phyloP scores from a whole-genome alignment of 2,329 filamentous ascomycete species.

The Mariannaea elegans region DNA sequence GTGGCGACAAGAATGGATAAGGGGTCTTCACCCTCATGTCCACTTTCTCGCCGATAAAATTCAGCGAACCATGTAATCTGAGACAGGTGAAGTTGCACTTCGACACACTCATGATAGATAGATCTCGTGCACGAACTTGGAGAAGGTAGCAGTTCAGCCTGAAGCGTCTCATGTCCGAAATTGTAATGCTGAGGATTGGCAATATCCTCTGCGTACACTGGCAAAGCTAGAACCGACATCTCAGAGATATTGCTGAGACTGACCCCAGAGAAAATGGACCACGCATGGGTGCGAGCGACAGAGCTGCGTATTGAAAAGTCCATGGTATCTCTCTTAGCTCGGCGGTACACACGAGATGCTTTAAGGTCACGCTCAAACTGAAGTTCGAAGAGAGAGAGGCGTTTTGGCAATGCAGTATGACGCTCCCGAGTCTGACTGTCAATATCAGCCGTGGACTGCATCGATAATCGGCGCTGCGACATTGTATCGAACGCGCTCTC shows the following conservation, averaged over 20 bases:
- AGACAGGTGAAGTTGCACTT: background rate
- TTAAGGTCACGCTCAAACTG: conserved; percentile 16
- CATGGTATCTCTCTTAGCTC: conserved; percentile 13
- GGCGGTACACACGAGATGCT: conserved; percentile 18
- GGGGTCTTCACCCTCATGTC: too few species aligned
- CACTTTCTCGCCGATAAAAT: too few species aligned
- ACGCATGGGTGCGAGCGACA: background rate
- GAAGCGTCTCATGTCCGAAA: conserved; percentile 1
- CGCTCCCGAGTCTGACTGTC: too few species aligned
- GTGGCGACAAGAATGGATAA: too few species aligned
- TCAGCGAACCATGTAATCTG: too few species aligned
- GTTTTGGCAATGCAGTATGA: background rate
- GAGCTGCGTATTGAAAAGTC: conserved; percentile 23
- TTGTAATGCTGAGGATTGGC: conserved; percentile 16
- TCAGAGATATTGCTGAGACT: conserved; percentile 13
- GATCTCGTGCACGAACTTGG: background rate
- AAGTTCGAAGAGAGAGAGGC: background rate
- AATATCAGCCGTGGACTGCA: too few species aligned
- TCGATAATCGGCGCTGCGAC: too few species aligned
- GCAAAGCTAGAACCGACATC: conserved; percentile 14
- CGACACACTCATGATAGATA: background rate
- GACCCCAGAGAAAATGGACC: conserved; percentile 14
- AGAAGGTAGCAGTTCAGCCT: background rate
- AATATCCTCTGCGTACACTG: conserved; percentile 17
- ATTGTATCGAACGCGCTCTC: too few species aligned